A percentile compares a stretch with the other conserved stretches of the same genome.
Evolutionary conservation across 306 rosid genomes (phyloP).

Genomic region (Vigna reflexopilosa): DNA sequence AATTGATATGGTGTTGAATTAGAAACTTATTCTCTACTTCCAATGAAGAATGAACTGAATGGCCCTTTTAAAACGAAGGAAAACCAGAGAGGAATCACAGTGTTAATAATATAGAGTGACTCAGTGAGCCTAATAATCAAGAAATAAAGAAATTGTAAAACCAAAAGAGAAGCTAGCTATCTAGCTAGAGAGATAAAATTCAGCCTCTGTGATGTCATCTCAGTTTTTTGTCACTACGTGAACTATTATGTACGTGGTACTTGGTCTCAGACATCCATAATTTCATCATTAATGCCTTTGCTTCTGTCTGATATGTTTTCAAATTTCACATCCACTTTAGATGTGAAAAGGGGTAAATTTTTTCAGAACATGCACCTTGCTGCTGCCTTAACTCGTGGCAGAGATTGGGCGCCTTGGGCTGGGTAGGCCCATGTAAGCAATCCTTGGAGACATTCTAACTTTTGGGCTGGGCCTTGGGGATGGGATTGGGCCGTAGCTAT

Average conservation of each 20-base stretch:
- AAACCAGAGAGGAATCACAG: neutral
- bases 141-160: constrained; percentile 23
- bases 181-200: neutral
- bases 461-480: constrained; percentile 98
- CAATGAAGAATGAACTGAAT: constrained; percentile 27
- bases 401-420: constrained; percentile 76
- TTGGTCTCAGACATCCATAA: neutral
- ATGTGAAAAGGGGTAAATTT: too few relatives aligned
- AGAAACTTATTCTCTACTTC: neutral
- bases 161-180: neutral
- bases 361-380: too few relatives aligned
- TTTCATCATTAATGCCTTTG: neutral
- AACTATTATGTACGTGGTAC: neutral
- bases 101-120: constrained; percentile 16
- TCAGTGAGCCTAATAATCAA: constrained; percentile 38
- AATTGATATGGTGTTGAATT: neutral
- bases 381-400: constrained; percentile 35
- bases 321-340: too few relatives aligned
- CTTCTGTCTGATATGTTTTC: too few relatives aligned
- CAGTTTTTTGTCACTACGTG: neutral
- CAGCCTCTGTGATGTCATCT: neutral
- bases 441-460: constrained; percentile 78
- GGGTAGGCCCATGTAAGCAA: constrained; percentile 81
- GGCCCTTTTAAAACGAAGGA: neutral
- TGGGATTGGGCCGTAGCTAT: constrained; percentile 83